Evolutionary conservation across 768 basidiomycete genomes (phyloP).

Genomic region (Trametopsis cervina): DNA sequence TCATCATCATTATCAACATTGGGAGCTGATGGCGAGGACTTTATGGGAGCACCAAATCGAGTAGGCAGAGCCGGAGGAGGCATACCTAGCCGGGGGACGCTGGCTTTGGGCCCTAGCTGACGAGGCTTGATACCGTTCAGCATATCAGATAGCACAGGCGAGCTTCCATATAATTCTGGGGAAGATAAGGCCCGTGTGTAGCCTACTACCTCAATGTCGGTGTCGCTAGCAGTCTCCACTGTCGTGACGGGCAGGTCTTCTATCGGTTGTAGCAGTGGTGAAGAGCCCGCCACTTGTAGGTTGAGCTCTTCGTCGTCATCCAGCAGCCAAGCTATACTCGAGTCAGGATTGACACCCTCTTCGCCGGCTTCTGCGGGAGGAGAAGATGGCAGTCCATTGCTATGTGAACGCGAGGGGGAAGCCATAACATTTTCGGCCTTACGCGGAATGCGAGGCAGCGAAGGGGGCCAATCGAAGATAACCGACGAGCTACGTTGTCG

Average conservation of each 20-base stretch:
- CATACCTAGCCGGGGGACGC: slow-evolving; percentile 17
- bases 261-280: slow-evolving; percentile 26
- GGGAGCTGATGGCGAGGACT: slow-evolving; percentile 13
- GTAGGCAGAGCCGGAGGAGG: slow-evolving; percentile 31
- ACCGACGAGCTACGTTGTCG: slow-evolving; percentile 17
- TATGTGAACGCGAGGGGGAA: neutral
- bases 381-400: neutral
- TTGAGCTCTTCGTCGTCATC: slow-evolving; percentile 57
- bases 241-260: neutral
- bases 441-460: neutral
- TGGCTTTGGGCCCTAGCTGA: neutral
- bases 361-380: neutral
- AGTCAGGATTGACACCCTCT: slow-evolving; percentile 12
- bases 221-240: neutral
- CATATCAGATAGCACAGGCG: neutral
- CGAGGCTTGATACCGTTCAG: neutral
- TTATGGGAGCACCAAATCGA: slow-evolving; percentile 15
- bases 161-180: neutral
- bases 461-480: neutral
- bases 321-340: slow-evolving; percentile 59
- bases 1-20: slow-evolving; percentile 8
- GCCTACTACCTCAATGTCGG: neutral
- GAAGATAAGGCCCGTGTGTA: neutral
- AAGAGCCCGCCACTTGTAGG: slow-evolving; percentile 41
- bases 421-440: neutral